Conservation (phyloP, 1,284 basidiomycete genomes). For the Irpex sp. region DNA sequence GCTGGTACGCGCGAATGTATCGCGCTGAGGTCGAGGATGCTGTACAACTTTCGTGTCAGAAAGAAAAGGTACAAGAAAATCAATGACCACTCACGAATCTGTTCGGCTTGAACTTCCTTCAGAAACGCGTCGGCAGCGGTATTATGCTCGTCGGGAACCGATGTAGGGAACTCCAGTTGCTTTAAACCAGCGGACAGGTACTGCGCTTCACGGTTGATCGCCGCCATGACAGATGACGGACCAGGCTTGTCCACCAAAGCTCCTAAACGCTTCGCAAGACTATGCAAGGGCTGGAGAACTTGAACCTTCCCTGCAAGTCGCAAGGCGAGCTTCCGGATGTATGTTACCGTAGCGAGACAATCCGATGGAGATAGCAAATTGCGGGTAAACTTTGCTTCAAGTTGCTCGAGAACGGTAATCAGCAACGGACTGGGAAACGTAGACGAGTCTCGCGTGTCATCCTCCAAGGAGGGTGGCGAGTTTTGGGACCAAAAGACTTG, state of each 20-base stretch:
- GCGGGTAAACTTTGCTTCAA: conserved; percentile 56
- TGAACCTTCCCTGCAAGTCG: conserved; percentile 53
- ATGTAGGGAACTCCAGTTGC: conserved; percentile 21
- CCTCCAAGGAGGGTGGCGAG: conserved; percentile 1
- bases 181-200: conserved; percentile 34
- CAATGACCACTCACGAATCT: conserved; percentile 34
- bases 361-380: conserved; percentile 55
- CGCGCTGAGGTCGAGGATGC: conserved; percentile 32
- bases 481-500: conserved; percentile 26
- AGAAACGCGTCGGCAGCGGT: conserved; percentile 37
- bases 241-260: conserved; percentile 20
- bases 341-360: conserved; percentile 58
- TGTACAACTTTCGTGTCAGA: conserved; percentile 16
- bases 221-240: conserved; percentile 30
- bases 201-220: conserved; percentile 43
- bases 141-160: conserved; percentile 2
- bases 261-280: conserved; percentile 36
- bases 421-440: conserved; percentile 65
- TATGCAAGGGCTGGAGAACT: conserved; percentile 33
- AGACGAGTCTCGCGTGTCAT: conserved; percentile 12
- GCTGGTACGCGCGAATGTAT: conserved; percentile 41
- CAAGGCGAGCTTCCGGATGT: conserved; percentile 57
- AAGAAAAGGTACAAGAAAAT: neutral
- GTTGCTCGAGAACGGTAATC: conserved; percentile 75
- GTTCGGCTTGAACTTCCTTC: conserved; percentile 34